Conservation (phyloP, 2,329 filamentous ascomycete genomes). For the Dissoconium aciculare region DNA sequence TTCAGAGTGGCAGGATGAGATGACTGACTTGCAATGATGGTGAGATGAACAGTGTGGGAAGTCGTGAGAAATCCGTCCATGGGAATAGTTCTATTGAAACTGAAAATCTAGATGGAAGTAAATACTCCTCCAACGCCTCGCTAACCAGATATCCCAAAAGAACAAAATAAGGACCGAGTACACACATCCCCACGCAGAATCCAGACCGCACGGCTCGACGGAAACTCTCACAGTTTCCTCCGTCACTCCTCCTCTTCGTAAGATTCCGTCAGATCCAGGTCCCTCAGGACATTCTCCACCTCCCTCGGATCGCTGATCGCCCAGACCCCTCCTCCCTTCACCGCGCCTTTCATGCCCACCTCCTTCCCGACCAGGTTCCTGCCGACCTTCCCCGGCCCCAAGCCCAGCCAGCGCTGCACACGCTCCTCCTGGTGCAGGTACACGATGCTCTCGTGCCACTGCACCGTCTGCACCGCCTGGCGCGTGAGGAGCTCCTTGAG, state of each 20-base stretch:
- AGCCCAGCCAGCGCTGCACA: slow-evolving; percentile 74
- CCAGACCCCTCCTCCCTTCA: slow-evolving; percentile 88
- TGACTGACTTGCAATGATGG: too few relatives aligned
- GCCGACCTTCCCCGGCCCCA: slow-evolving; percentile 87
- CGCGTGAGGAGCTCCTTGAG: slow-evolving; percentile 65
- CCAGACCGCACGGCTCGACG: too few relatives aligned
- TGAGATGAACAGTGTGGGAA: too few relatives aligned
- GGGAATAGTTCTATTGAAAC: too few relatives aligned
- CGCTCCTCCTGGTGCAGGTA: slow-evolving; percentile 74
- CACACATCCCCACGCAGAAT: too few relatives aligned
- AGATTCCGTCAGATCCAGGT: slow-evolving; percentile 33
- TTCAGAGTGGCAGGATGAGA: too few relatives aligned
- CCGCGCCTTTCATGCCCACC: slow-evolving; percentile 69
- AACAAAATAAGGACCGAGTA: too few relatives aligned
- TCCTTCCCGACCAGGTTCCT: slow-evolving; percentile 90
- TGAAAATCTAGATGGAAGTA: too few relatives aligned
- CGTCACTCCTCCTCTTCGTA: slow-evolving; percentile 25
- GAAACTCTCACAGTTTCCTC: too few relatives aligned
- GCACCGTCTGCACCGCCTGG: slow-evolving; percentile 79
- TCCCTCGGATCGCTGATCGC: slow-evolving; percentile 64
- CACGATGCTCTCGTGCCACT: slow-evolving; percentile 86
- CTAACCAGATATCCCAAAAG: too few relatives aligned
- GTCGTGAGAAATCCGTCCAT: too few relatives aligned
- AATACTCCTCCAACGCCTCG: too few relatives aligned
- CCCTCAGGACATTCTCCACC: slow-evolving; percentile 32